phyloP scores from a whole-genome alignment of 169 alveolate genomes.

The Plasmodium inui region DNA sequence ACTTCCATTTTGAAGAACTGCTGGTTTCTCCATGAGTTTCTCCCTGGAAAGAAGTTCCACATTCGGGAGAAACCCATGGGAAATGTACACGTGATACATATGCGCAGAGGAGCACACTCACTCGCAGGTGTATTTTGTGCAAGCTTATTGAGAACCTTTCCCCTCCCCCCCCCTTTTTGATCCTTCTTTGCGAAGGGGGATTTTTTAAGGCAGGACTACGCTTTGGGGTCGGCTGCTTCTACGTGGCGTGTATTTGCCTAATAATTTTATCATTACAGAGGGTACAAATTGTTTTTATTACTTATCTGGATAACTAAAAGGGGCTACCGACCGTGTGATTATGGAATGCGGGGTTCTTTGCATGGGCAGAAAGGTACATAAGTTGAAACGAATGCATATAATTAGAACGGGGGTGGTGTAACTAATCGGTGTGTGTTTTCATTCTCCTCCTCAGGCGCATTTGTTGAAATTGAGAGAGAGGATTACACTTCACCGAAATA shows the following conservation, averaged over 20 bases:
- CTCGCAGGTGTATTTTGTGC: background rate
- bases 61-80: background rate
- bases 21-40: background rate
- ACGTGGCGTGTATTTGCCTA: background rate
- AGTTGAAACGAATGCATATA: background rate
- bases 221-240: background rate
- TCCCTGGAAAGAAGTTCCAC: background rate
- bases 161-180: background rate
- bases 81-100: background rate
- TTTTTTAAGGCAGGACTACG: background rate
- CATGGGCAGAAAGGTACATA: background rate
- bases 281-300: background rate
- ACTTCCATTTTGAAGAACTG: background rate
- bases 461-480: background rate
- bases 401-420: background rate
- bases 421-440: constrained; percentile 2
- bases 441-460: background rate
- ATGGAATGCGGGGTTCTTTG: background rate
- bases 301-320: background rate
- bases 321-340: background rate
- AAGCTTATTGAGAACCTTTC: background rate
- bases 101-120: background rate
- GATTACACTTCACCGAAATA: background rate
- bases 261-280: background rate
- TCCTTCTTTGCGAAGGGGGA: background rate